These are phyloP conservation scores for Penicillium paneum DNA, from an alignment of 2,329 filamentous ascomycete genomes.

Conservation along the genomic window DNA sequence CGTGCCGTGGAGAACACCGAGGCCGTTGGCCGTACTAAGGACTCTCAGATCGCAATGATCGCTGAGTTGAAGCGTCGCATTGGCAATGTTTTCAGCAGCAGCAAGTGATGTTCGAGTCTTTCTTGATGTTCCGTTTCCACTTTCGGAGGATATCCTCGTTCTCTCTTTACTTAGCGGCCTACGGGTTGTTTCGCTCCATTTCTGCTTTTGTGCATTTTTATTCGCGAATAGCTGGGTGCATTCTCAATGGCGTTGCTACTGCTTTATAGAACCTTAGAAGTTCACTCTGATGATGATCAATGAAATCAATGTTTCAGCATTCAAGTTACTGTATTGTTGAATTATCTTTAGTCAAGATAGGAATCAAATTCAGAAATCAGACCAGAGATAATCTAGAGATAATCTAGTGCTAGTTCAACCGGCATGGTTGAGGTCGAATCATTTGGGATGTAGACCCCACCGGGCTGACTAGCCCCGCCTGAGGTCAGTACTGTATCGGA, in stretches of 20 bases:
- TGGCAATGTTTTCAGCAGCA: constrained; percentile 21
- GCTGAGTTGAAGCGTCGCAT: constrained; percentile 35
- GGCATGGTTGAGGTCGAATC: background rate
- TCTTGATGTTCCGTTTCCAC: constrained; percentile 1
- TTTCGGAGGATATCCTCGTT: constrained; percentile 1
- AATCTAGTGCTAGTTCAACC: background rate
- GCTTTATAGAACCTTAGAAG: background rate
- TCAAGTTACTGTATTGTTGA: background rate
- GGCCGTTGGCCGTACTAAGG: constrained; percentile 54
- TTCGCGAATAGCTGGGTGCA: constrained; percentile 24
- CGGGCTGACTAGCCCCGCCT: constrained; percentile 2
- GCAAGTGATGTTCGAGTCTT: constrained; percentile 12
- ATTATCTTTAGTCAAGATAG: background rate
- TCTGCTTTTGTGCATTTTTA: constrained; percentile 13
- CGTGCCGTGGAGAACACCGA: constrained; percentile 71
- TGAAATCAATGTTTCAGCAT: background rate
- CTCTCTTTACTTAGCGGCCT: constrained; percentile 3
- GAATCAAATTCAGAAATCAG: background rate
- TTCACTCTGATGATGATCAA: constrained; percentile 19
- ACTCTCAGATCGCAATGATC: constrained; percentile 40
- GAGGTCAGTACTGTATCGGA: background rate
- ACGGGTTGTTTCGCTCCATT: background rate
- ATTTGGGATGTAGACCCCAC: background rate
- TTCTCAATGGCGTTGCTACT: constrained; percentile 12
- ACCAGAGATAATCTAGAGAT: background rate